Evolutionary conservation across 2,329 filamentous ascomycete genomes (phyloP).

Genomic region (Plectosphaerella plurivora): DNA sequence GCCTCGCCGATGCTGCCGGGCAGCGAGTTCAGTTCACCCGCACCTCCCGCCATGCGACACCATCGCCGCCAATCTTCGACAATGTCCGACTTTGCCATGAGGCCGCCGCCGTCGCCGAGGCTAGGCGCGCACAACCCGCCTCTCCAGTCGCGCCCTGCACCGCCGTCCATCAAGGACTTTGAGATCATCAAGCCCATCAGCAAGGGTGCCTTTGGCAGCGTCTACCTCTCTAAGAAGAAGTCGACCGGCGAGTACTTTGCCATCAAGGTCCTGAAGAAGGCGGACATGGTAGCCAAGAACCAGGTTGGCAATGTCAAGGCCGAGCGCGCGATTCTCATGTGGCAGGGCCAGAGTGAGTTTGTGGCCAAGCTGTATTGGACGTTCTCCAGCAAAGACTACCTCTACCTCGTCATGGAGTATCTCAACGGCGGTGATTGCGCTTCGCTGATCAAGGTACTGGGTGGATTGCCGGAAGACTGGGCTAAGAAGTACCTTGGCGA

Average conservation of each 20-base stretch:
- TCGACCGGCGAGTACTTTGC: constrained; percentile 97
- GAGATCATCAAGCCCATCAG: constrained; percentile 99
- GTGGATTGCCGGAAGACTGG: constrained; percentile 93
- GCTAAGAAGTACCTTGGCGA: constrained; percentile 96
- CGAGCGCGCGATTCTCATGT: constrained; percentile 99
- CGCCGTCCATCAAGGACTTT: constrained; percentile 97
- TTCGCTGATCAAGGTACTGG: constrained; percentile 90
- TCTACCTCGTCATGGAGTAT: constrained; percentile 99
- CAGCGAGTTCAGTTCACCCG: constrained; percentile 76
- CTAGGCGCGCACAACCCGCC: constrained; percentile 73
- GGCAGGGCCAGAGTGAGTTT: constrained; percentile 98
- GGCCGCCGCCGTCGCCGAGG: constrained; percentile 77
- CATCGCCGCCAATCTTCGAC: constrained; percentile 91
- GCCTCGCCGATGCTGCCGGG: constrained; percentile 82
- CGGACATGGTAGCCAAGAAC: constrained; percentile 99
- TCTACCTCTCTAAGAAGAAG: constrained; percentile 98
- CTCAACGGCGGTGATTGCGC: constrained; percentile 96
- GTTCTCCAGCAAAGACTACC: constrained; percentile 97
- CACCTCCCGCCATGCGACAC: constrained; percentile 56
- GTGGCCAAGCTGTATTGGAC: constrained; percentile 99
- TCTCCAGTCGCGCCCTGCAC: constrained; percentile 80
- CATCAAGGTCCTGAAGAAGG: constrained; percentile 97
- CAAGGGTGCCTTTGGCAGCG: constrained; percentile 96
- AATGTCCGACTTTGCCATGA: constrained; percentile 63
- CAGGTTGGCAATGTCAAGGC: constrained; percentile 99